Evolutionary conservation across 306 rosid species (phyloP).

Genomic region (Rosa multiflora): DNA sequence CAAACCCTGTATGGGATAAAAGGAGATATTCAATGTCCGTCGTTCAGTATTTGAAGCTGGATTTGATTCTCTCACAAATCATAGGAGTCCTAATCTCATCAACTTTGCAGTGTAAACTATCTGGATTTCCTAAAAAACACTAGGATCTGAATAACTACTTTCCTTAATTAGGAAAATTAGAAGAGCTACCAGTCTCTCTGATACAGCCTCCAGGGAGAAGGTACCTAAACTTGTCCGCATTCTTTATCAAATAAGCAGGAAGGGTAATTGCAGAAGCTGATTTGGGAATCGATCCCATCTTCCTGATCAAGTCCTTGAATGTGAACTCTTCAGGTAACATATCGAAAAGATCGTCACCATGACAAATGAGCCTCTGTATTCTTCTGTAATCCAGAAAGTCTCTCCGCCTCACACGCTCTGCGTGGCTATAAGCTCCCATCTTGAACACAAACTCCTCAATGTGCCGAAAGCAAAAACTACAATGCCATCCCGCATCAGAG

Average conservation of each 20-base stretch:
- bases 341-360: conserved; percentile 71
- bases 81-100: background rate
- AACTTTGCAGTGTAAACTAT: background rate
- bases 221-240: conserved; percentile 71
- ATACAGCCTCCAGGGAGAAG: conserved; percentile 92
- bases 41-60: background rate
- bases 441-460: conserved; percentile 77
- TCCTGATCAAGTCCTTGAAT: conserved; percentile 69
- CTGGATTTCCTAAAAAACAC: background rate
- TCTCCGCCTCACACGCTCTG: conserved; percentile 62
- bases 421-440: conserved; percentile 93
- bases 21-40: too few relatives aligned
- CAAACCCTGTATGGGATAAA: background rate
- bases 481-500: conserved; percentile 94
- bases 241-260: conserved; percentile 71
- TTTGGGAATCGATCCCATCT: conserved; percentile 79
- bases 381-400: conserved; percentile 64
- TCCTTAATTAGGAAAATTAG: background rate
- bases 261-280: conserved; percentile 85
- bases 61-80: background rate
- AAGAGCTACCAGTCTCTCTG: conserved; percentile 33
- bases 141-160: background rate
- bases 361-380: conserved; percentile 69
- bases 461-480: conserved; percentile 80
- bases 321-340: conserved; percentile 92